These are phyloP conservation scores for Neurospora intermedia DNA, from an alignment of 495 filamentous ascomycete genomes.

Conservation along the genomic window DNA sequence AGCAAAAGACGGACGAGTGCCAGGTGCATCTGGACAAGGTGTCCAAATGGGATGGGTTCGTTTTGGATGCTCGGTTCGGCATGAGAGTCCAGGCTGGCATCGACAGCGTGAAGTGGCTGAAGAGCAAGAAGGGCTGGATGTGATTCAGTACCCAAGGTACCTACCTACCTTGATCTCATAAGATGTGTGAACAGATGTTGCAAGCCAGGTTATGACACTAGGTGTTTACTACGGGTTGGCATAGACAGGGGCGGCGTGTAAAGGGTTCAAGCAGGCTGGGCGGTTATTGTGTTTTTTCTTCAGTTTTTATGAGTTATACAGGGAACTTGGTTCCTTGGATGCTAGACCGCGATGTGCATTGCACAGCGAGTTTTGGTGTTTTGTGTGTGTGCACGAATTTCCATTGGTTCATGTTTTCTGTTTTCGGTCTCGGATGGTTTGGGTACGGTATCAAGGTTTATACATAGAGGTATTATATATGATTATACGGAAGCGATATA, in stretches of 20 bases:
- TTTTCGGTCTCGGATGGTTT: background rate
- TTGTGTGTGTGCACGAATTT: background rate
- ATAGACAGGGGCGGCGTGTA: background rate
- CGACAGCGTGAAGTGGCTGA: constrained; percentile 66
- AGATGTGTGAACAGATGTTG: too few relatives aligned
- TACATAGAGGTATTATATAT: background rate
- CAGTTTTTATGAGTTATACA: background rate
- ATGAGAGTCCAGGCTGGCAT: constrained; percentile 73
- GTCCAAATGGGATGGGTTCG: constrained; percentile 72
- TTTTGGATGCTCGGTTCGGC: constrained; percentile 77
- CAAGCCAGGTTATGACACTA: background rate
- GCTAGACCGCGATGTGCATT: background rate
- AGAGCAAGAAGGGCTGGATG: constrained; percentile 29
- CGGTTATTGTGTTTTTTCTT: background rate
- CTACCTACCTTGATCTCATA: too few relatives aligned
- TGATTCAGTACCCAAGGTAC: background rate
- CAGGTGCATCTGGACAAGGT: constrained; percentile 66
- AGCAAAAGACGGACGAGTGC: constrained; percentile 52
- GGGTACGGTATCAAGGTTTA: background rate
- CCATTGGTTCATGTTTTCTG: background rate
- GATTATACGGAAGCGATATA: background rate
- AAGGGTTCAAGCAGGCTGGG: background rate
- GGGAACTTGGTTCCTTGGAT: background rate
- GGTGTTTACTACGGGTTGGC: background rate
- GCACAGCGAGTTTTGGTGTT: background rate